Conservation (phyloP, 2,329 filamentous ascomycete species). For the Dryadomyces quercivorus region DNA sequence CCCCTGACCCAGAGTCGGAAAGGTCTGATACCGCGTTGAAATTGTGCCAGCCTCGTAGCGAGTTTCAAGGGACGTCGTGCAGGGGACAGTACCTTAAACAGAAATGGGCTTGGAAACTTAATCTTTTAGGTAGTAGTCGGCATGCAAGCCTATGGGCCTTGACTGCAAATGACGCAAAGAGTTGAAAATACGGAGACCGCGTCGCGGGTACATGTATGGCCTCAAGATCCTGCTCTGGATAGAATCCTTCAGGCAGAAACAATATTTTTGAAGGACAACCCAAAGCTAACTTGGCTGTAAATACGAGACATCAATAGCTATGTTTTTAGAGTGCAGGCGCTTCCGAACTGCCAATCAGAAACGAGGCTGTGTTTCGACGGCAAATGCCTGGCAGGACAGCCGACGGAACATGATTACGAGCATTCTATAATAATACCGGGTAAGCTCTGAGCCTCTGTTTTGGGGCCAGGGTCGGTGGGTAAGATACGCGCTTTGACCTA, state of each 20-base stretch:
- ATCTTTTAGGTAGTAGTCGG: background rate
- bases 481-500: background rate
- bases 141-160: background rate
- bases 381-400: background rate
- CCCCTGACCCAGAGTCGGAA: constrained; percentile 12
- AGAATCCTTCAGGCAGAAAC: background rate
- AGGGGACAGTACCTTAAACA: background rate
- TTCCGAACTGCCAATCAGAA: background rate
- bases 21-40: constrained; percentile 35
- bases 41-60: constrained; percentile 35
- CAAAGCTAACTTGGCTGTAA: background rate
- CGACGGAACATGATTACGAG: background rate
- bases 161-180: background rate
- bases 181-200: background rate
- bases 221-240: background rate
- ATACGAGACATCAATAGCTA: background rate
- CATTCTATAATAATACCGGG: background rate
- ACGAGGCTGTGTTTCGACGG: background rate
- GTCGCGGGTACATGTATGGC: background rate
- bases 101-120: background rate
- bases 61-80: constrained; percentile 36
- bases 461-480: background rate
- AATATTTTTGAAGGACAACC: no score
- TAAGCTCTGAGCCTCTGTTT: background rate
- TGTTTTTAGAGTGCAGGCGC: background rate